Evolutionary conservation across 1,284 basidiomycete genomes (phyloP).

Genomic region (Malassezia obtusa): DNA sequence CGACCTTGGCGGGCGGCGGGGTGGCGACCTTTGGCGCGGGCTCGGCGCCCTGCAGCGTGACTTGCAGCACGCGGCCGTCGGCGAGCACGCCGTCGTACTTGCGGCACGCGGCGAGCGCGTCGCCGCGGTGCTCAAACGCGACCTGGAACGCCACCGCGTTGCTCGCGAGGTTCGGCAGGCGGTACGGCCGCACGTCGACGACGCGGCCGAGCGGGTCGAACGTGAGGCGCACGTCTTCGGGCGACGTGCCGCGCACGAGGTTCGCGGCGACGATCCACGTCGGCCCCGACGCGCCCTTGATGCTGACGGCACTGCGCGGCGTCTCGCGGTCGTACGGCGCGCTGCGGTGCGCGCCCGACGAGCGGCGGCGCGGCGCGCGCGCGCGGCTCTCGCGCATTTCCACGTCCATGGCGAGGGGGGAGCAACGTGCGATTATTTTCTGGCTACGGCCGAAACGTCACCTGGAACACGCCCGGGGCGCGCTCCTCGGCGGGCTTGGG

Average conservation of each 20-base stretch:
- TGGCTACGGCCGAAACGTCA: slow-evolving; percentile 4
- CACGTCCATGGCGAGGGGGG: slow-evolving; percentile 13
- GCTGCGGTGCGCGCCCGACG: background rate
- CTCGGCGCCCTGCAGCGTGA: slow-evolving; percentile 15
- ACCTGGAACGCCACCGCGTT: slow-evolving; percentile 39
- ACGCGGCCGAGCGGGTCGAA: slow-evolving; percentile 37
- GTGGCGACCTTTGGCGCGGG: background rate
- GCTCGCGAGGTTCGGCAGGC: slow-evolving; percentile 23
- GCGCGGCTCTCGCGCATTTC: slow-evolving; percentile 11
- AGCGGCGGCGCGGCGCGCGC: background rate
- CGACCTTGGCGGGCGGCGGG: background rate
- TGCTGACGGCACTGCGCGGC: slow-evolving; percentile 19
- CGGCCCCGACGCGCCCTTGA: slow-evolving; percentile 35
- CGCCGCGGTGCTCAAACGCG: slow-evolving; percentile 26
- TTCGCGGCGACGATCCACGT: slow-evolving; percentile 43
- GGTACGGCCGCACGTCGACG: slow-evolving; percentile 12
- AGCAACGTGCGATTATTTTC: background rate
- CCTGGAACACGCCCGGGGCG: background rate
- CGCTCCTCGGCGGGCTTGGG: background rate
- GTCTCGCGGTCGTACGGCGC: slow-evolving; percentile 6
- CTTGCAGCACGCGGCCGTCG: slow-evolving; percentile 39
- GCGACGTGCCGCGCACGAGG: slow-evolving; percentile 34
- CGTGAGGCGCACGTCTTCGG: slow-evolving; percentile 37
- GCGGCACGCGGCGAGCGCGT: slow-evolving; percentile 28
- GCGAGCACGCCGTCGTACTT: slow-evolving; percentile 42